phyloP scores from a whole-genome alignment of 2,329 filamentous ascomycete species.

The Nemania sp. region DNA sequence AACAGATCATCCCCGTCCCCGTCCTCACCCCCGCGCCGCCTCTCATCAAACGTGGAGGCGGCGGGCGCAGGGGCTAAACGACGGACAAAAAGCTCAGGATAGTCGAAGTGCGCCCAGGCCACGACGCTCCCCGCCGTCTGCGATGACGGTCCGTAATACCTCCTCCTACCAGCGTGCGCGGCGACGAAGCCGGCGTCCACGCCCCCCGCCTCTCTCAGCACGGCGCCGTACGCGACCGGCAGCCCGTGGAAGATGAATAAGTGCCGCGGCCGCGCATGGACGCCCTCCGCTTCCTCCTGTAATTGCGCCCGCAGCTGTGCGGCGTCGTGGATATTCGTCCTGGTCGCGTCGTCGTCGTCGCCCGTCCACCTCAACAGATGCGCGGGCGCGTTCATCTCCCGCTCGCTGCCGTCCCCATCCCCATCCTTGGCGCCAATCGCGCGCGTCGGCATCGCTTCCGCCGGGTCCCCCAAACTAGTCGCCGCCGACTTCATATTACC shows the following conservation, averaged over 20 bases:
- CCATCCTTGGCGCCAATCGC: neutral
- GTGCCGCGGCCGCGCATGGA: neutral
- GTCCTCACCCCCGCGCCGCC: neutral
- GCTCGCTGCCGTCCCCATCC: constrained; percentile 2
- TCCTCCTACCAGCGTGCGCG: constrained; percentile 17
- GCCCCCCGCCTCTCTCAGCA: neutral
- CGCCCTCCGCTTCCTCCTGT: neutral
- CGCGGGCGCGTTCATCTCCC: too few species aligned
- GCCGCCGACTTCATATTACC: too few species aligned
- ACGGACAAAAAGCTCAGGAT: constrained; percentile 17
- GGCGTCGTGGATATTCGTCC: constrained; percentile 19
- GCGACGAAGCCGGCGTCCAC: constrained; percentile 19
- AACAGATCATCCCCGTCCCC: constrained; percentile 2
- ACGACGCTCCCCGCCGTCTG: neutral
- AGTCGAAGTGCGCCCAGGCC: constrained; percentile 19
- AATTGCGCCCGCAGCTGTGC: constrained; percentile 27
- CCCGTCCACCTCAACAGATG: constrained; percentile 32
- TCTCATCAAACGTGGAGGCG: too few species aligned
- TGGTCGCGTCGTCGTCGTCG: neutral
- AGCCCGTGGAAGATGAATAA: constrained; percentile 26
- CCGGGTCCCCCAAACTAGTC: too few species aligned
- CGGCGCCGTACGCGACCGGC: constrained; percentile 4
- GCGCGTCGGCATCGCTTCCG: too few species aligned
- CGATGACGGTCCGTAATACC: constrained; percentile 1
- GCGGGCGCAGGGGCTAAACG: too few species aligned